Conservation (phyloP, 257 asterid genomes). For the Leptodermis oblonga region DNA sequence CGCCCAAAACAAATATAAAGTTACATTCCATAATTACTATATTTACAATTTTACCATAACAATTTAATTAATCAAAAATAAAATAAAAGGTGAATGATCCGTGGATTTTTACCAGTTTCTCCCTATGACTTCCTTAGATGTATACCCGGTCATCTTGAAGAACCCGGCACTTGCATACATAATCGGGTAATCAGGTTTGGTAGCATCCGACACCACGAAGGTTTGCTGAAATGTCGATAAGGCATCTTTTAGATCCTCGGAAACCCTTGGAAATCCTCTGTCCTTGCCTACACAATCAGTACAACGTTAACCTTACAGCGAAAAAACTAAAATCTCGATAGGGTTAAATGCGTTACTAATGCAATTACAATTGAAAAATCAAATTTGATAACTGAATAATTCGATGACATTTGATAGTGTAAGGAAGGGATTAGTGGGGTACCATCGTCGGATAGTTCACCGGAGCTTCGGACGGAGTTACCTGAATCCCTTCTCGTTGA, state of each 20-base stretch:
- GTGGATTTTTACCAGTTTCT: constrained; percentile 54
- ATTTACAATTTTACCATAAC: background rate
- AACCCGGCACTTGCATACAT: constrained; percentile 98
- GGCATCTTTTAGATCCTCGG: constrained; percentile 86
- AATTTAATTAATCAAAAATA: background rate
- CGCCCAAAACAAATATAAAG: constrained; percentile 10
- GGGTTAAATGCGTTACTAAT: background rate
- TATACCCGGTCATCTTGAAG: constrained; percentile 96
- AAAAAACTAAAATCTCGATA: background rate
- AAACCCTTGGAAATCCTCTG: constrained; percentile 58
- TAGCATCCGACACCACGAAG: constrained; percentile 94
- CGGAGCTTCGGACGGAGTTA: constrained; percentile 66
- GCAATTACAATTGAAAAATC: background rate
- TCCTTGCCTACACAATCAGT: constrained; percentile 43
- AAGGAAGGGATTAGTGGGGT: background rate
- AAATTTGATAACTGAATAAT: background rate
- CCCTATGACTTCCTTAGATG: constrained; percentile 85
- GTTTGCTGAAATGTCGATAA: constrained; percentile 93
- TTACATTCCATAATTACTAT: too few relatives aligned
- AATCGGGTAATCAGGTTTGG: constrained; percentile 76
- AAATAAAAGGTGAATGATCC: background rate
- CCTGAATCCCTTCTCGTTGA: constrained; percentile 59
- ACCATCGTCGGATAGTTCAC: constrained; percentile 71
- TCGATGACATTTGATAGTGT: background rate
- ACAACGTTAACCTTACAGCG: too few relatives aligned